Evolutionary conservation across 2,329 filamentous ascomycete species (phyloP).

Genomic region (Tolypocladium inflatum): DNA sequence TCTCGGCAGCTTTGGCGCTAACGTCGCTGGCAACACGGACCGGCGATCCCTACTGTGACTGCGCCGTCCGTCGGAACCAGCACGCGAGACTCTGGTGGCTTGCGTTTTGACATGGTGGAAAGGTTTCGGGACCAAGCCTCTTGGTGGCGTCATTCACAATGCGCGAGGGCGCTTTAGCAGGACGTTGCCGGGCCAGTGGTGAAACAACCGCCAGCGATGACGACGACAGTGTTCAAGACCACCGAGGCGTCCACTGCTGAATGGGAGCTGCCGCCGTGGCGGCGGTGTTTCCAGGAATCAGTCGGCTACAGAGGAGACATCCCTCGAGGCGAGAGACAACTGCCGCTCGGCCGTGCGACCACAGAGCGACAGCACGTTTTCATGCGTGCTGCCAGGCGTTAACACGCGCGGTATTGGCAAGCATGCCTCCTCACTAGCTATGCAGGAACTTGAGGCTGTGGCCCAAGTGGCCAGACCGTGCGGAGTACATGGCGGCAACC

Average conservation of each 20-base stretch:
- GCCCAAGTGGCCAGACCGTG: neutral
- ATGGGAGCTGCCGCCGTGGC: neutral
- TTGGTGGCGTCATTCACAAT: neutral
- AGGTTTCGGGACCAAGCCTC: neutral
- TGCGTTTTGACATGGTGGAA: neutral
- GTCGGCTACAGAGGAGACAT: neutral
- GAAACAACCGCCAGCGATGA: neutral
- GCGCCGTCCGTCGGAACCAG: slow-evolving; percentile 7
- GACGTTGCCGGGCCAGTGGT: neutral
- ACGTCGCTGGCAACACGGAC: slow-evolving; percentile 2
- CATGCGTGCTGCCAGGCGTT: neutral
- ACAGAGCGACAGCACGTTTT: neutral
- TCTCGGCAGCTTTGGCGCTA: slow-evolving; percentile 1
- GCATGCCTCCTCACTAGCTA: neutral
- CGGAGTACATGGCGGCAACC: neutral
- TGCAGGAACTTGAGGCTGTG: neutral
- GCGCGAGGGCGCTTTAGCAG: neutral
- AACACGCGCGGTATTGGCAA: neutral
- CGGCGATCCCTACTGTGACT: slow-evolving; percentile 1
- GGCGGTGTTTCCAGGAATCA: neutral
- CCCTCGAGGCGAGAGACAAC: neutral
- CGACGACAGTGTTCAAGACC: neutral
- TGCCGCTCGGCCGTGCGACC: neutral
- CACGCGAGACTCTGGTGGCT: neutral
- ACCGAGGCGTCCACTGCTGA: neutral